Base-by-base conservation (phyloP, 306 rosid genomes). In the Vicia sativa region DNA sequence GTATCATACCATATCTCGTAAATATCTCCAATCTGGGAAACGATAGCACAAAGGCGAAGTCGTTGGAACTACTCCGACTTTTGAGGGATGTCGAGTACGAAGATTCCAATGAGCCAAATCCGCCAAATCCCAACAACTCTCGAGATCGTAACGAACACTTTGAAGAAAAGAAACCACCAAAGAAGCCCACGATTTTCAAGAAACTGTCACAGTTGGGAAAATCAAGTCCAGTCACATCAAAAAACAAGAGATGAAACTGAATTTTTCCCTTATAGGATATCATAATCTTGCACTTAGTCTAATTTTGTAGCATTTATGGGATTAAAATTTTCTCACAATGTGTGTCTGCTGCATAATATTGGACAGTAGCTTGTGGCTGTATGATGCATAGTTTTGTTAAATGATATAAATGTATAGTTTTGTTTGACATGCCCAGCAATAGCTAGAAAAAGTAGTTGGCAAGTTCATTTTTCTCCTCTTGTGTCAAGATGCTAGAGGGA, bases 51-150 rank as follows among this genome's bases (percentile, higher is more conserved):
- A 84, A 39, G 84, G 80, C 7, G 18, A 71, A 61, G 18, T 89
- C 98, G 0, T 0, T 68, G 10, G 98, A 92, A 74, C 72, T 89
- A 62, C 96, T 82, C 16, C 87, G 96, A 19, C 95, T 78, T 57
- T 67, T 89, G 59, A 75, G 73, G 83, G 96, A 87, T 14, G 45
- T 77, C 11, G 65, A 72, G 37, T 57, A 70, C 31, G 81, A 58
- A 69, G 75, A 56, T 39, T 42, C 19, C 38, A 3, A 37, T 43
- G 76, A 26, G 37, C 49, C 80, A 43, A 81, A 77, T 25, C 68
- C 42, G 37, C 49, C 80, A 43, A 81, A 77, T 25, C 68, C 42
- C 28, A 45, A 72, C 15, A 58, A 57, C 45, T 34, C 76, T 49
- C 62, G 14, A 21, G 82, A 65, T 50, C 23, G 60, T 1, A 64